These are phyloP conservation scores for Gaeumannomyces tritici DNA, from an alignment of 2,329 filamentous ascomycete species.

Conservation along the genomic window DNA sequence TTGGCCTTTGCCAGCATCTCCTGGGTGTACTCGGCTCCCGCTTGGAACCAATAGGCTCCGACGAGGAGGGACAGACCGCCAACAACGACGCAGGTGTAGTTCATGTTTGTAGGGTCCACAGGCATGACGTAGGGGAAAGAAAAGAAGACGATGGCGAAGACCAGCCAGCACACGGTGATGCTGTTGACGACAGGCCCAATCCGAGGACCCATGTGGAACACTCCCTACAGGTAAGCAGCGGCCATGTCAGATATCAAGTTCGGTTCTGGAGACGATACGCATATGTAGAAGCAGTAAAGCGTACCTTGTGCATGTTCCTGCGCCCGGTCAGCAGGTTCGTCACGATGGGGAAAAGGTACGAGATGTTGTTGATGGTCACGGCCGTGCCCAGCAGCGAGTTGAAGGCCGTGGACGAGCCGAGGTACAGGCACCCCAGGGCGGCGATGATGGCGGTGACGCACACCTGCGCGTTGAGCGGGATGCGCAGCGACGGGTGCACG, in stretches of 20 bases:
- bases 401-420: constrained; percentile 32
- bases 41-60: background rate
- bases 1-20: constrained; percentile 1
- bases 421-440: constrained; percentile 28
- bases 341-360: constrained; percentile 33
- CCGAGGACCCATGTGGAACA: constrained; percentile 23
- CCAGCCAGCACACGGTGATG: constrained; percentile 25
- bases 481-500: constrained; percentile 21
- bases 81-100: constrained; percentile 32
- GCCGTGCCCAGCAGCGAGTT: constrained; percentile 26
- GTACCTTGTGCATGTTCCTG: constrained; percentile 22
- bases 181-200: constrained; percentile 24
- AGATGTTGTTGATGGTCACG: constrained; percentile 32
- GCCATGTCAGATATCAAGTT: too few species aligned
- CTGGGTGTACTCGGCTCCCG: background rate
- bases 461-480: constrained; percentile 28
- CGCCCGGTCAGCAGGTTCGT: constrained; percentile 30
- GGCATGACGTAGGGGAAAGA: constrained; percentile 26
- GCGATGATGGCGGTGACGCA: constrained; percentile 23
- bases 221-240: constrained; percentile 11
- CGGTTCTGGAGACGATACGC: too few species aligned
- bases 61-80: background rate
- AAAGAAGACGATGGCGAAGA: constrained; percentile 32
- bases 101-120: constrained; percentile 16
- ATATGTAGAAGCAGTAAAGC: too few species aligned